A percentile compares a stretch with the other conserved stretches of the same genome.
Conservation (phyloP, 768 basidiomycete species). For the Leccinum rimulosum region DNA sequence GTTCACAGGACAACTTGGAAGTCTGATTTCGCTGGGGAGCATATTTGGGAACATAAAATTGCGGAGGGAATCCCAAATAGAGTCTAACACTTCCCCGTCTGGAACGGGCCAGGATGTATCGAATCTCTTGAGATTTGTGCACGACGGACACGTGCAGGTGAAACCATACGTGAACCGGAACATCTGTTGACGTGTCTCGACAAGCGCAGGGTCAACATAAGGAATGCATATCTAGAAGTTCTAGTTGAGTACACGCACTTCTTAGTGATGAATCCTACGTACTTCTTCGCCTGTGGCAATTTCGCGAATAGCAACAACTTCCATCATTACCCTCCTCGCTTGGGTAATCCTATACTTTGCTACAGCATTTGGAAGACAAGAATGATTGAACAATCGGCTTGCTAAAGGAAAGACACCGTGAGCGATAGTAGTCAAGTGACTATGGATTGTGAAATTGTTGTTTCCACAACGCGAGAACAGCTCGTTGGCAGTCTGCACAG, state of each 20-base stretch:
- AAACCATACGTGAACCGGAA: slow-evolving; percentile 68
- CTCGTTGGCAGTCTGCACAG: slow-evolving; percentile 21
- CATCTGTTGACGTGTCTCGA: slow-evolving; percentile 57
- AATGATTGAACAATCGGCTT: slow-evolving; percentile 82
- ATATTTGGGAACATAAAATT: slow-evolving; percentile 37
- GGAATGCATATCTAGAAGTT: slow-evolving; percentile 63
- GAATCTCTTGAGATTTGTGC: slow-evolving; percentile 41
- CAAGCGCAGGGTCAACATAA: slow-evolving; percentile 75
- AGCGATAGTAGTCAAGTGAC: slow-evolving; percentile 64
- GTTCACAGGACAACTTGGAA: slow-evolving; percentile 28
- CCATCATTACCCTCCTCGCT: slow-evolving; percentile 48
- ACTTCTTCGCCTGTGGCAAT: slow-evolving; percentile 68
- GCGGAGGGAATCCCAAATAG: slow-evolving; percentile 35
- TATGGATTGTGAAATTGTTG: slow-evolving; percentile 80
- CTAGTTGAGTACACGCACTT: not conserved
- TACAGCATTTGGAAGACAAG: slow-evolving; percentile 72
- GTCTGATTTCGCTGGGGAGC: slow-evolving; percentile 19
- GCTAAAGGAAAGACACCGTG: slow-evolving; percentile 77
- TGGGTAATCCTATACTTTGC: slow-evolving; percentile 52
- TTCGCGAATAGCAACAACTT: slow-evolving; percentile 60
- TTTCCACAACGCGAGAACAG: slow-evolving; percentile 68
- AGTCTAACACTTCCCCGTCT: slow-evolving; percentile 14
- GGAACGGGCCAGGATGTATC: slow-evolving; percentile 40
- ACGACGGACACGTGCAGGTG: slow-evolving; percentile 58
- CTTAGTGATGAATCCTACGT: not conserved